These are phyloP conservation scores for Trichoderma harzianum DNA, from an alignment of 2,329 filamentous ascomycete genomes.

Conservation along the genomic window DNA sequence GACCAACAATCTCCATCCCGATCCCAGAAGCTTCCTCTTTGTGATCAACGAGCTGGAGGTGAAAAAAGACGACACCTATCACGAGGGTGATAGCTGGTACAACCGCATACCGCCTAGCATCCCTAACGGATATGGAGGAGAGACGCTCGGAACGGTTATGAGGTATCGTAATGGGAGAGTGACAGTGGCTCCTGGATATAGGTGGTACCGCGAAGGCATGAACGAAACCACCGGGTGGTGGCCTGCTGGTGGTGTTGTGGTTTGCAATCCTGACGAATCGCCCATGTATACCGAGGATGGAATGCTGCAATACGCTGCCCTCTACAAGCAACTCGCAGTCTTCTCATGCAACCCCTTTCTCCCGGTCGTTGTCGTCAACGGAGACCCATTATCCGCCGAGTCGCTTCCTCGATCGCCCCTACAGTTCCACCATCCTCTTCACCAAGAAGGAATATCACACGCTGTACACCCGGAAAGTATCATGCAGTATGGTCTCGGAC, in stretches of 20 bases:
- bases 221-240: not conserved
- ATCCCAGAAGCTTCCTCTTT: conserved; percentile 36
- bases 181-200: conserved; percentile 22
- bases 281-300: not conserved
- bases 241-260: not conserved
- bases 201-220: conserved; percentile 22
- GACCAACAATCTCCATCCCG: not conserved
- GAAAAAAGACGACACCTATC: not conserved
- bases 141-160: conserved; percentile 35
- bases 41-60: conserved; percentile 35
- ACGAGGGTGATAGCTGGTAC: conserved; percentile 26
- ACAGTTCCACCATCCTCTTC: conserved; percentile 2
- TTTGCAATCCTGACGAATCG: not conserved
- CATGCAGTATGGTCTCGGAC: conserved; percentile 19
- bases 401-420: not conserved
- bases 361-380: conserved; percentile 32
- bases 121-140: conserved; percentile 25
- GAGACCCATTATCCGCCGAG: not conserved
- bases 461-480: conserved; percentile 24
- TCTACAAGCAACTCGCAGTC: conserved; percentile 30
- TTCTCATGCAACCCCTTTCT: conserved; percentile 38
- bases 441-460: conserved; percentile 28
- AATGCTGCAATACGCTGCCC: too few species aligned
- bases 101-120: conserved; percentile 32
- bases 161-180: conserved; percentile 34